A percentile compares a stretch with the other conserved stretches of the same genome.
Conservation (phyloP, 164 flowering plant genomes). For the Malania oleifera region DNA sequence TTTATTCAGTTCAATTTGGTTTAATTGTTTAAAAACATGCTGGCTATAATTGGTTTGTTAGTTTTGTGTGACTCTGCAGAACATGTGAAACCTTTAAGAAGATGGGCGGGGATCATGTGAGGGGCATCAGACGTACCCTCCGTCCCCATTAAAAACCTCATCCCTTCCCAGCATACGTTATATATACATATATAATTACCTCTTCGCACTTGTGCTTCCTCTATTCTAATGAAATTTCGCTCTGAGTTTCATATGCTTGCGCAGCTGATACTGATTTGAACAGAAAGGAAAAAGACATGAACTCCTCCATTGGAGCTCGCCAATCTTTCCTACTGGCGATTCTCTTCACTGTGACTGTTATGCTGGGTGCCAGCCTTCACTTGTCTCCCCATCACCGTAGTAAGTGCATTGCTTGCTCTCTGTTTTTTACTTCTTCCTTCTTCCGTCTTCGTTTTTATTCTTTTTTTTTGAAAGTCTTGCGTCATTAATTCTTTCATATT, state of each 20-base stretch:
- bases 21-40: too few relatives aligned
- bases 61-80: slow-evolving; percentile 18
- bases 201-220: neutral
- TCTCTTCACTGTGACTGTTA: slow-evolving; percentile 22
- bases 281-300: slow-evolving; percentile 7
- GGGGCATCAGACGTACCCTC: slow-evolving; percentile 24
- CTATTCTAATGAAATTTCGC: neutral
- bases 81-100: slow-evolving; percentile 40
- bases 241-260: too few relatives aligned
- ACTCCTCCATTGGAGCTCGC: slow-evolving; percentile 12
- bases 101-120: slow-evolving; percentile 62
- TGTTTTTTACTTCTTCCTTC: neutral
- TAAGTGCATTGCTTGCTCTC: slow-evolving; percentile 6
- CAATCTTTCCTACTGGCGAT: slow-evolving; percentile 13
- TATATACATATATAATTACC: slow-evolving; percentile 9
- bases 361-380: slow-evolving; percentile 15
- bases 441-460: neutral
- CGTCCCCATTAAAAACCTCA: slow-evolving; percentile 29
- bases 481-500: too few relatives aligned
- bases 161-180: slow-evolving; percentile 7
- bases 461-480: neutral
- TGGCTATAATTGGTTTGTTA: neutral
- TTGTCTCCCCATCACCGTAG: slow-evolving; percentile 18
- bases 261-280: too few relatives aligned
- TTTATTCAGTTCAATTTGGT: too few relatives aligned